Percentiles rank a stretch among this genome's conserved stretches.
phyloP scores from a whole-genome alignment of 2,329 filamentous ascomycete species.

The Helicocarpus griseus region DNA sequence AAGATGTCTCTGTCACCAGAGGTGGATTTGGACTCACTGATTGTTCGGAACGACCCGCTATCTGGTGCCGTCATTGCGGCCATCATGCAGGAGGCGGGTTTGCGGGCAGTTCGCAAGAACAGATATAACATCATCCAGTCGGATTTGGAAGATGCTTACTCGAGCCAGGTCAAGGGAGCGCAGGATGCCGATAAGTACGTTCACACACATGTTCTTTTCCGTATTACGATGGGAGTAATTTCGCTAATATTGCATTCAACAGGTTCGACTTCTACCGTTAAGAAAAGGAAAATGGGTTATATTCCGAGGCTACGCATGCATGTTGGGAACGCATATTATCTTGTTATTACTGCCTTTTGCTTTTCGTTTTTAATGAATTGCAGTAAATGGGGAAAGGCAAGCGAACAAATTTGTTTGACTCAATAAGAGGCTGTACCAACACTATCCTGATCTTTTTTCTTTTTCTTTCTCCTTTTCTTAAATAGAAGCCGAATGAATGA shows the following conservation, averaged over 20 bases:
- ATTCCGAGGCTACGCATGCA: background rate
- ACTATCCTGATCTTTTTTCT: background rate
- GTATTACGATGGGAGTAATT: slow-evolving; percentile 12
- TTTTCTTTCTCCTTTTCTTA: background rate
- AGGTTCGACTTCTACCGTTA: slow-evolving; percentile 87
- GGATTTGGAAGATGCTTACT: slow-evolving; percentile 95
- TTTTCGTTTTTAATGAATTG: too few species aligned
- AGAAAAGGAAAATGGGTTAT: background rate
- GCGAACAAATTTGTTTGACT: background rate
- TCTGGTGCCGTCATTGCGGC: slow-evolving; percentile 94
- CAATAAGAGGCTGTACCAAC: background rate
- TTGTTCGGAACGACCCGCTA: slow-evolving; percentile 91
- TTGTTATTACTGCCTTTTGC: background rate
- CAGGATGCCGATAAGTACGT: slow-evolving; percentile 54
- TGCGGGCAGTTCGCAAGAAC: slow-evolving; percentile 92
- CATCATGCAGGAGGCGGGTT: slow-evolving; percentile 97
- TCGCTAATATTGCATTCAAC: slow-evolving; percentile 39
- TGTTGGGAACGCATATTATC: background rate
- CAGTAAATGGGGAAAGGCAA: background rate
- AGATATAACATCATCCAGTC: slow-evolving; percentile 98
- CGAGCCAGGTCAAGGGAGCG: slow-evolving; percentile 84
- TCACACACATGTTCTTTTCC: slow-evolving; percentile 1
- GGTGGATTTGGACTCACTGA: slow-evolving; percentile 90
- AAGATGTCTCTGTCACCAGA: slow-evolving; percentile 98
- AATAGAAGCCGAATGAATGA: background rate